These are phyloP conservation scores for Elsinoe fawcettii DNA, from an alignment of 2,329 filamentous ascomycete genomes.

Conservation along the genomic window DNA sequence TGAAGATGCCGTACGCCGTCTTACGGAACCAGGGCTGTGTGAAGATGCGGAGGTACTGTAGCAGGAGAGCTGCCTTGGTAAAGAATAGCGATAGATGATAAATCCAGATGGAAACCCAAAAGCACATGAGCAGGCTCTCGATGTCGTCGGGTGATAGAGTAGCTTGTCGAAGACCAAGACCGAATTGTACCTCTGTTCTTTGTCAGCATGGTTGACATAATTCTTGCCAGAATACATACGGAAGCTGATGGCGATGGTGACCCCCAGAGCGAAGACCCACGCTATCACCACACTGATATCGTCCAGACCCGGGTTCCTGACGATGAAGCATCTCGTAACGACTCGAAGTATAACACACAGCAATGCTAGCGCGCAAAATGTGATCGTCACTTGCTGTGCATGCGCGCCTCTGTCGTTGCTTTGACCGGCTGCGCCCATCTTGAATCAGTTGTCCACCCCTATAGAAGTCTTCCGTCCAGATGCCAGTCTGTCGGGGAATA, in stretches of 20 bases:
- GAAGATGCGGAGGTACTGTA: slow-evolving; percentile 32
- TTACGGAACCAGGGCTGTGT: slow-evolving; percentile 25
- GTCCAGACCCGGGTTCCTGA: slow-evolving; percentile 12
- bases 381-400: neutral
- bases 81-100: slow-evolving; percentile 28
- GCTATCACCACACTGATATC: slow-evolving; percentile 2
- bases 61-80: slow-evolving; percentile 30
- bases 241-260: slow-evolving; percentile 8
- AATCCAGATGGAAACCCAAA: slow-evolving; percentile 17
- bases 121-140: neutral
- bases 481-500: neutral
- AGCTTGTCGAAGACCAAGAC: slow-evolving; percentile 3
- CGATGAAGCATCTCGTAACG: slow-evolving; percentile 9
- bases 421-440: slow-evolving; percentile 12
- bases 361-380: neutral
- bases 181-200: slow-evolving; percentile 6
- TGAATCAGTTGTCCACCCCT: neutral
- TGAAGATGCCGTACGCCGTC: slow-evolving; percentile 23
- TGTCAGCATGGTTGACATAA: neutral
- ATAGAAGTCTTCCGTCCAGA: neutral
- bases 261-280: slow-evolving; percentile 1
- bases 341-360: slow-evolving; percentile 1
- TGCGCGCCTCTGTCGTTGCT: neutral
- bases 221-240: neutral
- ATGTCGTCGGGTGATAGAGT: neutral